phyloP scores from a whole-genome alignment of 2,329 filamentous ascomycete genomes.

The Cytospora piceae region DNA sequence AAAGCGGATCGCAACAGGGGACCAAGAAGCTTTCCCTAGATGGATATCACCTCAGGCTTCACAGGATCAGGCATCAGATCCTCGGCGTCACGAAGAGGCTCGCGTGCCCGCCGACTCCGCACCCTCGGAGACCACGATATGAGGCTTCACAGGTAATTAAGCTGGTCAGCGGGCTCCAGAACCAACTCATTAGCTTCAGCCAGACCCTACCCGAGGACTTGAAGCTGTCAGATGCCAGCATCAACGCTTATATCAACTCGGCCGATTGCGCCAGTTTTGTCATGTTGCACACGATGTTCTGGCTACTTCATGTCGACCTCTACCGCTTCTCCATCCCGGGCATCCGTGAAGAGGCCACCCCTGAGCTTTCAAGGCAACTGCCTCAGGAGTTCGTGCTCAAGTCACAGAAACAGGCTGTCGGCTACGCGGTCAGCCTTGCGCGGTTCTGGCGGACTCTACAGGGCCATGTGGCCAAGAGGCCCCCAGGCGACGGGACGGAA shows the following conservation, averaged over 20 bases:
- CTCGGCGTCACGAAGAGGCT: conserved; percentile 34
- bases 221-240: conserved; percentile 42
- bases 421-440: conserved; percentile 43
- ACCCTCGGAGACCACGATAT: conserved; percentile 33
- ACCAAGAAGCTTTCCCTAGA: conserved; percentile 33
- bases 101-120: conserved; percentile 28
- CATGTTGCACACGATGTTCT: conserved; percentile 44
- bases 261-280: conserved; percentile 42
- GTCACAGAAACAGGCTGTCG: conserved; percentile 46
- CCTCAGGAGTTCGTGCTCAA: conserved; percentile 43
- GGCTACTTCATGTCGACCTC: conserved; percentile 44
- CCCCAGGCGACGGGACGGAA: conserved; percentile 28
- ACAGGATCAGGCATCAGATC: conserved; percentile 44
- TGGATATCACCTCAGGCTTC: conserved; percentile 42
- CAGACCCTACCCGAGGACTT: conserved; percentile 41
- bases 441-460: conserved; percentile 44
- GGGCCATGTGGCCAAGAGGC: conserved; percentile 36
- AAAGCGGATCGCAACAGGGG: background rate
- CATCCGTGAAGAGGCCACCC: conserved; percentile 39
- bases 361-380: conserved; percentile 41
- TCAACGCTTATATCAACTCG: conserved; percentile 39
- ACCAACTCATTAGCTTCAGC: conserved; percentile 43
- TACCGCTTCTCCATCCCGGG: conserved; percentile 46
- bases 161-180: conserved; percentile 43
- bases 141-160: conserved; percentile 46